Evolutionary conservation across 768 basidiomycete species (phyloP).

Genomic region (Collybia nuda): DNA sequence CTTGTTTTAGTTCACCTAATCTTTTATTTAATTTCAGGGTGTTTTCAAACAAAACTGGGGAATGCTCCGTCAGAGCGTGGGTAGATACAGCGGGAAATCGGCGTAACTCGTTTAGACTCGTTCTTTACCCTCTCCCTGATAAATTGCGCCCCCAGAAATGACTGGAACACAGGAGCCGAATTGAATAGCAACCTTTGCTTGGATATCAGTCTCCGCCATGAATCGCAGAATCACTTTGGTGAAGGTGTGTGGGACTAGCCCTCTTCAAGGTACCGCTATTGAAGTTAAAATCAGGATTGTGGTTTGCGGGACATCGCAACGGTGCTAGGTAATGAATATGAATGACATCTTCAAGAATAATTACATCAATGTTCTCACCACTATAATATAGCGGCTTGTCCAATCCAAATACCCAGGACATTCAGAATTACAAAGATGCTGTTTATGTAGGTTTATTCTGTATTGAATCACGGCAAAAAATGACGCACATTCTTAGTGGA

Average conservation of each 20-base stretch:
- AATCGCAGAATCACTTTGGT: constrained; percentile 12
- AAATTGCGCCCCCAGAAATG: neutral
- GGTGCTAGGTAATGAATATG: constrained; percentile 6
- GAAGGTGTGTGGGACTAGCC: constrained; percentile 1
- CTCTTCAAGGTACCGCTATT: neutral
- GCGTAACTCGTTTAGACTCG: neutral
- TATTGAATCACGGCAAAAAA: no score
- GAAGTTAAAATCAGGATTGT: neutral
- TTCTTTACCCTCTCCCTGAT: neutral
- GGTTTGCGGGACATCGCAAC: constrained; percentile 11
- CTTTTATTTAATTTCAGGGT: neutral
- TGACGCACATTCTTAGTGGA: constrained; percentile 2
- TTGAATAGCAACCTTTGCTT: constrained; percentile 12
- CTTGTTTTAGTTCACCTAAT: neutral
- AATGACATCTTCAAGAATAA: no score
- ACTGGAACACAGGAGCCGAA: constrained; percentile 9
- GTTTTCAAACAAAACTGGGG: constrained; percentile 14
- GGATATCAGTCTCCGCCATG: constrained; percentile 7
- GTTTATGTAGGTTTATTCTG: constrained; percentile 7
- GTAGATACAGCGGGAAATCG: constrained; percentile 5
- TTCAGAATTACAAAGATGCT: constrained; percentile 10
- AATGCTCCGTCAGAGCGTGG: constrained; percentile 9
- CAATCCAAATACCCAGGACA: constrained; percentile 11
- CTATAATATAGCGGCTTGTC: constrained; percentile 5
- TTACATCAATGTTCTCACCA: neutral